Evolutionary conservation across 345 rosid species (phyloP), one percentile per base, ranked within the genome.

Genomic region (Bruguiera sexangula): DNA sequence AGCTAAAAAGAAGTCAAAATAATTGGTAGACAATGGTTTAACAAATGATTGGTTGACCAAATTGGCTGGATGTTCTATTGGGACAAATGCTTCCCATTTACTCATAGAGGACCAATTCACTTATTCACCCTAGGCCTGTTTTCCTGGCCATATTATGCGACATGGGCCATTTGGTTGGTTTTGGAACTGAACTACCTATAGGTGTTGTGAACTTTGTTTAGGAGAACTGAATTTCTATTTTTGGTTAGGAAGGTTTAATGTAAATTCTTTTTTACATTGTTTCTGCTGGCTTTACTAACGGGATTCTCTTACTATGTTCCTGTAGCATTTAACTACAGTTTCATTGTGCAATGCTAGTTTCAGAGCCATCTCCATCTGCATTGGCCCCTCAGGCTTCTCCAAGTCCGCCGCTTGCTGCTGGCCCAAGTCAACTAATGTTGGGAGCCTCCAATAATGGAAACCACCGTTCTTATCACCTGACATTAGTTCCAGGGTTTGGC

Each of bases 381-480:
- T 57, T 51, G 46, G 56, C 79, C 20, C 91, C 96, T 26, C 69
- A 77, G 66, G 83, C 82, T 78, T 79, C 95, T 72, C 89, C 86
- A 66, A 80, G 74, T 75, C 89, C 96, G 4, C 65, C 62, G 69
- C 36, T 76, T 64, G 95, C 95, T 75, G 87, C 75, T 75, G 77
- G 97, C 82, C 98, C 98, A 48, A 81, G 82, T 69, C 85, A 85
- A 75, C 68, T 79, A 67, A 19, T 79, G 48, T 63, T 82, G 46
- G 89, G 84, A 24, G 61, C 75, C 61, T 80, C 82, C 50, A 61
- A 66, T 54, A 81, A 76, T 20, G 82, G 54, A 73, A 80, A 71
- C 65, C 90, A 85, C 81, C 93, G 59, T 65, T 32, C 78, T 36
- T 89, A 75, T 78, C 97, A 76, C 79, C 82, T 95, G 77, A 86